Base-by-base conservation (phyloP, 805 yeast species). In the Barnettozyma pratensis region DNA sequence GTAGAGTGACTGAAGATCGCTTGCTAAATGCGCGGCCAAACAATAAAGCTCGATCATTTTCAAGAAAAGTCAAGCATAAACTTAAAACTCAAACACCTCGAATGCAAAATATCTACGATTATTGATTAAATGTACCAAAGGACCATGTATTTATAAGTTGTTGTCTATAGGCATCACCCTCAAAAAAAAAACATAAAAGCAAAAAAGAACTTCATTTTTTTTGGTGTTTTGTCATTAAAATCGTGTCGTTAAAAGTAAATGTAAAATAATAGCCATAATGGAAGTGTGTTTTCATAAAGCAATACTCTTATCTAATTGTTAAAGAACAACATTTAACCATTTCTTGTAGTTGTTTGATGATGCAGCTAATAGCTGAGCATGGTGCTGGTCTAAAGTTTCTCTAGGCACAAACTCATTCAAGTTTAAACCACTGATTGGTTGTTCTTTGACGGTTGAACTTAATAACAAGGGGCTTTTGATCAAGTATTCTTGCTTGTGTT, bases 261-360 rank as follows among this genome's bases (percentile, higher is more conserved):
- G 19, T 19, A 19, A 19, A 19, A 19, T 19, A 19, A 19, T 19
- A 19, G 19, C 19, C 19, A 19, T 19, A 19, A 19, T 19, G 19
- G 19, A 19, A 2, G 19, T 19, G 19, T 19, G 19, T 19, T 19
- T 19, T 19, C 19, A 19, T 31, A 11, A 31, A 31, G 34, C 34
- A 31, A 31, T 11, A 31, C 8, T 8, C 34, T 31, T 36, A 8
- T 3, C 40, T 7, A 3, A n/a, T 28, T 35, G 41, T 41, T 44
- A 52, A 41, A 44, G 50, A 27, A 47, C 56, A 46, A 59, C 62
- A 42, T 55, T 58, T 47, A 61, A 52, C 65, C 65, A 61, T 51
- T 61, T 61, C 46, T 50, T 60, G 52, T 61, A 61, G 47, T 60
- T 60, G 51, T 53, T 58, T 10, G 65, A 61, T 19, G 64, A 60